Base-by-base conservation (phyloP, 2,329 filamentous ascomycete genomes). In the Lecanicillium sp. region DNA sequence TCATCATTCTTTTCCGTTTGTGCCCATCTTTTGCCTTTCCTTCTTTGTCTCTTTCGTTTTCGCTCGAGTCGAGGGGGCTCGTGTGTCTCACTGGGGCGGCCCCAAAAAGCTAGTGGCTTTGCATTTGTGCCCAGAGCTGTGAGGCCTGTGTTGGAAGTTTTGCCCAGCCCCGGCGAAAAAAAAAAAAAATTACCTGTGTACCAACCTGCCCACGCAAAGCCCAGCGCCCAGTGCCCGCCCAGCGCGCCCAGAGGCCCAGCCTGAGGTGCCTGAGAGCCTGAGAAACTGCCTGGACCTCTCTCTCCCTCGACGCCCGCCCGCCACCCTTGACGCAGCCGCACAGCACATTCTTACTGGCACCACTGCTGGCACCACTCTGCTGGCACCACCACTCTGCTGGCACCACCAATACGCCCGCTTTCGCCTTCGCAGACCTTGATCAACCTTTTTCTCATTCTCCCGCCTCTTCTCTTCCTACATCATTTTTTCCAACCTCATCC, bases 1-100 rank as follows among this genome's bases (percentile, higher is more conserved):
- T n/a, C n/a, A n/a, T n/a, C n/a, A n/a, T n/a, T 24, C 48, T 33
- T 29, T 36, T 30, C 48, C 29, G 41, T 35, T 43, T 17, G 10
- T 9, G 21, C 8, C 14, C 17, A 9, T 3, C 10, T 12, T 17
- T 19, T 51, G 44, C 59, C 55, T 58, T 59, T 51, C 42, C 51
- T 50, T 24, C 8, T 24, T 21, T 9, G 5, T 10, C 21, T 37
- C 38, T 45, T 21, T n/a, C 39, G 6, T 29, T 44, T 7, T 12
- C 12, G 26, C 7, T 29, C 7, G 12, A 29, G 26, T 32, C 17
- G 37, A 41, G 37, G 23, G 45, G 45, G 36, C 45, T 48, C 45
- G 45, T 42, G 45, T 30, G 43, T 29, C 43, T 45, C 17, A 37
- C 42, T 21, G 42, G 23, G 33, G 33, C 23, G 6, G 43, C 17